A percentile compares a stretch with the other conserved stretches of the same genome.
Evolutionary conservation across 352 stramenopile genomes (phyloP).

Genomic region (Pythium scleroteichum): DNA sequence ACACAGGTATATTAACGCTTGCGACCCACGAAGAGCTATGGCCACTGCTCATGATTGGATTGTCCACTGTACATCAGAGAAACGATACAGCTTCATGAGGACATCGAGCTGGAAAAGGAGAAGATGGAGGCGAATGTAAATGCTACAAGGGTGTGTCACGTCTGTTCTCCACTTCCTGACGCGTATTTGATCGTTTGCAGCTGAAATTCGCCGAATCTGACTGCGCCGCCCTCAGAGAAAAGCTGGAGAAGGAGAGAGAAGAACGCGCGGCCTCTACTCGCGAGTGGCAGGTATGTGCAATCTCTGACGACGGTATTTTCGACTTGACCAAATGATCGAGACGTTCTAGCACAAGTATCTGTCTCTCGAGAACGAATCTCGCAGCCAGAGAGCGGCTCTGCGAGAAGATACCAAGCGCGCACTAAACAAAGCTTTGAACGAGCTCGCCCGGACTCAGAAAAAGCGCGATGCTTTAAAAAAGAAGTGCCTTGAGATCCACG

Average conservation of each 20-base stretch:
- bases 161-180: not conserved
- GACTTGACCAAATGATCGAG: not conserved
- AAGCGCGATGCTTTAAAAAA: conserved; percentile 83
- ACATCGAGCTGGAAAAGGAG: conserved; percentile 66
- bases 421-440: conserved; percentile 59
- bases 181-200: conserved; percentile 21
- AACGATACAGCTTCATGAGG: conserved; percentile 66
- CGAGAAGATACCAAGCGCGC: conserved; percentile 55
- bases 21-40: no score
- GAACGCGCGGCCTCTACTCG: conserved; percentile 30
- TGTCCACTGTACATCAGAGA: conserved; percentile 10
- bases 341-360: conserved; percentile 42
- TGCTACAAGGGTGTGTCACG: not conserved
- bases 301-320: not conserved
- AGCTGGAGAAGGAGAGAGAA: conserved; percentile 72
- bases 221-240: conserved; percentile 43
- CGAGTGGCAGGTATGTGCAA: conserved; percentile 52
- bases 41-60: conserved; percentile 42
- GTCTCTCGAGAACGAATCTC: conserved; percentile 43
- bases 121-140: conserved; percentile 63
- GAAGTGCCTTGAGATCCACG: conserved; percentile 81
- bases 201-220: conserved; percentile 78
- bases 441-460: conserved; percentile 68
- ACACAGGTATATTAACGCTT: conserved; percentile 67
- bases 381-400: conserved; percentile 36